phyloP scores from a whole-genome alignment of 78 protist species.

The Chrysochromulina parva region DNA sequence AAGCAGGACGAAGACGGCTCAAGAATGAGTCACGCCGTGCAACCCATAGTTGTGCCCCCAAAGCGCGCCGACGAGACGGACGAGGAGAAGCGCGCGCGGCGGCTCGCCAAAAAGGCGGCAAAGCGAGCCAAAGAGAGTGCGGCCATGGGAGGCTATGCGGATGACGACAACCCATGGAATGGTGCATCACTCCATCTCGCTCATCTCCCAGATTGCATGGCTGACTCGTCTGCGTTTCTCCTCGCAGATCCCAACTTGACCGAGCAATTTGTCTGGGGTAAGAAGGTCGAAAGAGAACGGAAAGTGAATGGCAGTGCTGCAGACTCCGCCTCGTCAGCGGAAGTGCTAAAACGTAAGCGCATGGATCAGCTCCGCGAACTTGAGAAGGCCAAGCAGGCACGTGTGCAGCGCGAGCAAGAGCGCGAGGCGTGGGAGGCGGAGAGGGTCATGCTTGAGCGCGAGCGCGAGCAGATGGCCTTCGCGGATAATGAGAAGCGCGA shows the following conservation, averaged over 20 bases:
- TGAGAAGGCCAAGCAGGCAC: slow-evolving; percentile 66
- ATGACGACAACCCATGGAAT: slow-evolving; percentile 75
- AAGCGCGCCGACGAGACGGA: slow-evolving; percentile 73
- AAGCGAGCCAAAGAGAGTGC: neutral
- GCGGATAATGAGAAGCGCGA: slow-evolving; percentile 70
- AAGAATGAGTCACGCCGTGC: no score
- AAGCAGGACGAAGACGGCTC: no score
- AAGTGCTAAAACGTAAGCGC: slow-evolving; percentile 1
- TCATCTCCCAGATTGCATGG: no score
- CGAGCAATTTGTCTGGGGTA: slow-evolving; percentile 81
- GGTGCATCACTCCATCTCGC: no score
- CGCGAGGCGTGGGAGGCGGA: slow-evolving; percentile 66
- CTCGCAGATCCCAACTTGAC: slow-evolving; percentile 71
- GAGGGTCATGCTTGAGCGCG: slow-evolving; percentile 51
- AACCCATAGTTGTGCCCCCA: no score
- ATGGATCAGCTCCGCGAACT: slow-evolving; percentile 52
- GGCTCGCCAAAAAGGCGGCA: slow-evolving; percentile 54
- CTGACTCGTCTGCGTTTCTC: no score
- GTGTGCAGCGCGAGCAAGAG: slow-evolving; percentile 81
- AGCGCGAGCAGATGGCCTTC: slow-evolving; percentile 37
- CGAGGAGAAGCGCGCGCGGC: slow-evolving; percentile 54
- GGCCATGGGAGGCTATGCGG: slow-evolving; percentile 71
- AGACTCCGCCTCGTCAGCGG: no score
- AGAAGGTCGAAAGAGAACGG: slow-evolving; percentile 59
- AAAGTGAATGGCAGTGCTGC: no score